A percentile compares a stretch with the other conserved stretches of the same genome.
phyloP scores from a whole-genome alignment of 768 basidiomycete genomes.

The Auriscalpium vulgare region DNA sequence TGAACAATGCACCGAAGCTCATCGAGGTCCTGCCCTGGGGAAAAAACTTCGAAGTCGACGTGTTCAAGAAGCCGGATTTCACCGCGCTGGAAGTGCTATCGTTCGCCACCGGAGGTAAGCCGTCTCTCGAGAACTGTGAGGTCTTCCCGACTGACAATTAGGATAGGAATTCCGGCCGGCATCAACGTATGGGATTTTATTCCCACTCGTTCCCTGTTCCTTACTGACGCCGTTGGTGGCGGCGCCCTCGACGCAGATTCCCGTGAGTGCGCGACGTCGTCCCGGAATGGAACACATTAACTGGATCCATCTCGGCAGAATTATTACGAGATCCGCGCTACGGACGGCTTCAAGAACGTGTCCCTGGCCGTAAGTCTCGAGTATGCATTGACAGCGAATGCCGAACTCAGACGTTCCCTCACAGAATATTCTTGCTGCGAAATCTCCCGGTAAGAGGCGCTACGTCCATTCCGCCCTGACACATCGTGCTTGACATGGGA shows the following conservation, averaged over 20 bases:
- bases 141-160: background rate
- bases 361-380: constrained; percentile 55
- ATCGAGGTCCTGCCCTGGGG: constrained; percentile 86
- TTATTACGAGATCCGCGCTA: constrained; percentile 79
- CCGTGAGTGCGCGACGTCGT: constrained; percentile 30
- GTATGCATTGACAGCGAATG: background rate
- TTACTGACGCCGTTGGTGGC: background rate
- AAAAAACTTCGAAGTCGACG: constrained; percentile 34
- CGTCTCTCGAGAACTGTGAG: background rate
- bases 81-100: constrained; percentile 76
- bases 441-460: constrained; percentile 56
- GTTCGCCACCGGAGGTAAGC: constrained; percentile 75
- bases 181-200: constrained; percentile 57
- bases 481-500: background rate
- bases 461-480: background rate
- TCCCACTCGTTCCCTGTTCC: background rate
- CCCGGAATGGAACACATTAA: background rate
- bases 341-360: constrained; percentile 84
- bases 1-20: constrained; percentile 66
- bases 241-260: constrained; percentile 38
- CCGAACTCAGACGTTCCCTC: background rate
- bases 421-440: constrained; percentile 84
- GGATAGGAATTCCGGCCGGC: constrained; percentile 71
- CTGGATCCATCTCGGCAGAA: constrained; percentile 34
- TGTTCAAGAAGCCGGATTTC: constrained; percentile 83